These are phyloP conservation scores for Polyporus arcularius DNA, from an alignment of 768 basidiomycete species.

Conservation along the genomic window DNA sequence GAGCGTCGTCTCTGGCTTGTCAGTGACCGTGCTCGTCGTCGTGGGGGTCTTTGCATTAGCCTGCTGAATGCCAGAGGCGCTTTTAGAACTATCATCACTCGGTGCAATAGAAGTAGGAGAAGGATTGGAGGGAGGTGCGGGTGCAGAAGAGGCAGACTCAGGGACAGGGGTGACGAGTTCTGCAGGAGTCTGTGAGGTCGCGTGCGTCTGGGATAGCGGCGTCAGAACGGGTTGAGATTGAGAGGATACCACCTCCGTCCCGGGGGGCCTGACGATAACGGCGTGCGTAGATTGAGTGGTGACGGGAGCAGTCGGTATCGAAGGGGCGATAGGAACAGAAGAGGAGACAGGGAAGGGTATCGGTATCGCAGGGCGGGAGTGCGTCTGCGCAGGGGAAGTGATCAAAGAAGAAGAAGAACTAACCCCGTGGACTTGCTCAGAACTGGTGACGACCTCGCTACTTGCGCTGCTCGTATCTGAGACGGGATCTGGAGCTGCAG, in stretches of 20 bases:
- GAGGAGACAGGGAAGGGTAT: slow-evolving; percentile 3
- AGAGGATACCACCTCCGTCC: neutral
- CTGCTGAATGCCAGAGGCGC: slow-evolving; percentile 11
- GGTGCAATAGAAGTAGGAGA: slow-evolving; percentile 1
- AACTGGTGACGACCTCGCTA: neutral
- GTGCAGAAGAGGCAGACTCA: neutral
- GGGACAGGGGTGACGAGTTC: neutral
- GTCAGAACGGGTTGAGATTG: slow-evolving; percentile 11
- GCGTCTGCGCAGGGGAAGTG: slow-evolving; percentile 9
- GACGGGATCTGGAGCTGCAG: neutral
- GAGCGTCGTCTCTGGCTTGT: slow-evolving; percentile 45
- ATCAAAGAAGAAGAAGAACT: slow-evolving; percentile 14
- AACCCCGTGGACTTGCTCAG: slow-evolving; percentile 9
- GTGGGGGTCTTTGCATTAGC: slow-evolving; percentile 28
- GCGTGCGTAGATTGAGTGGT: neutral
- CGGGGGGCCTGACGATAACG: neutral
- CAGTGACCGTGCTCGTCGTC: slow-evolving; percentile 43
- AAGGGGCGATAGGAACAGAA: slow-evolving; percentile 8
- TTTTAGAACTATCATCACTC: slow-evolving; percentile 10
- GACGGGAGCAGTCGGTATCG: neutral
- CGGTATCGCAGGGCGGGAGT: slow-evolving; percentile 4
- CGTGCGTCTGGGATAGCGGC: slow-evolving; percentile 7
- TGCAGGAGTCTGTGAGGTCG: slow-evolving; percentile 1
- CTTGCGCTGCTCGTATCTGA: neutral
- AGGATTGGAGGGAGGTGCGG: neutral